Evolutionary conservation across 2,329 filamentous ascomycete genomes (phyloP).

Genomic region (Macroventuria anomochaeta): DNA sequence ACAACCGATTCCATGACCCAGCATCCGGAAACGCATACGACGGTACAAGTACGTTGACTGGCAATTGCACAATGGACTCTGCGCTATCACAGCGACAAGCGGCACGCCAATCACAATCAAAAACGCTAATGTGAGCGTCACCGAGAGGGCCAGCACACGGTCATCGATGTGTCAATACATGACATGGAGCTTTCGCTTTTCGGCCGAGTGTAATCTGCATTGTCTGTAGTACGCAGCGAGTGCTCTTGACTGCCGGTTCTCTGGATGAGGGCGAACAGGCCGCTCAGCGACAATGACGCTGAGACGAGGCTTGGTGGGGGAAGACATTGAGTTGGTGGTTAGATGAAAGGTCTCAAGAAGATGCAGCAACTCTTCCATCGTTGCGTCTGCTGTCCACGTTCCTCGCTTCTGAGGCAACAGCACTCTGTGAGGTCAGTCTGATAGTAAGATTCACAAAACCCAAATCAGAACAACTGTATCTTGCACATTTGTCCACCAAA

Average conservation of each 20-base stretch:
- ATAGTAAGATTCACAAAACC: no score
- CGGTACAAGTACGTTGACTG: conserved; percentile 53
- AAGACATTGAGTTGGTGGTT: conserved; percentile 1
- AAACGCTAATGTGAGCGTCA: conserved; percentile 32
- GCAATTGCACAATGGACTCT: conserved; percentile 29
- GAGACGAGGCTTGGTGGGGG: conserved; percentile 11
- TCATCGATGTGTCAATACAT: conserved; percentile 20
- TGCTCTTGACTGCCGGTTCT: conserved; percentile 6
- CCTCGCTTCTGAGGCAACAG: conserved; percentile 11
- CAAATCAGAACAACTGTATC: no score
- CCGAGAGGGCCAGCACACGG: conserved; percentile 22
- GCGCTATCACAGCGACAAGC: conserved; percentile 29
- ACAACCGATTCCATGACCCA: conserved; percentile 47
- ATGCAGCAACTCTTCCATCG: neutral
- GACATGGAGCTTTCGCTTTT: conserved; percentile 7
- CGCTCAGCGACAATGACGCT: conserved; percentile 12
- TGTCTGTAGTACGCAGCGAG: conserved; percentile 12
- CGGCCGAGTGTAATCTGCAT: conserved; percentile 1
- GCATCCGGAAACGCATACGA: conserved; percentile 56
- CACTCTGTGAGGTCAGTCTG: neutral
- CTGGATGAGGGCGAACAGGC: conserved; percentile 5
- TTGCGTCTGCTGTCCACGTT: no score
- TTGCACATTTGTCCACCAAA: no score
- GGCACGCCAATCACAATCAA: conserved; percentile 28
- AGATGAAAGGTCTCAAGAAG: neutral